Evolutionary conservation across 2,329 filamentous ascomycete genomes (phyloP).

Genomic region (Aspergillus sclerotialis): DNA sequence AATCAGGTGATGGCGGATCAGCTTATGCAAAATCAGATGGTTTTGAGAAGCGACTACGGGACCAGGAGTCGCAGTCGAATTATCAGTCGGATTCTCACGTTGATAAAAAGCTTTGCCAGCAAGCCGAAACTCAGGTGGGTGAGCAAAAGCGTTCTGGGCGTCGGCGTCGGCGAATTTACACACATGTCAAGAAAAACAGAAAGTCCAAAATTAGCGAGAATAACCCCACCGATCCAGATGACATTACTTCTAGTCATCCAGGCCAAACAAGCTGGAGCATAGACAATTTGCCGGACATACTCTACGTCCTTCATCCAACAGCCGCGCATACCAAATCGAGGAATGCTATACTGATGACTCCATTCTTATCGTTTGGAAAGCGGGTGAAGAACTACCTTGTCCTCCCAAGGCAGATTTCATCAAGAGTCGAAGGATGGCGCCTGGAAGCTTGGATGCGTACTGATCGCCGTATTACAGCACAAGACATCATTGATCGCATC

Average conservation of each 20-base stretch:
- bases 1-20: too few species aligned
- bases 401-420: conserved; percentile 13
- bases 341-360: conserved; percentile 5
- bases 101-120: too few species aligned
- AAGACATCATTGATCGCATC: conserved; percentile 19
- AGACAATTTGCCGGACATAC: conserved; percentile 18
- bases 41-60: too few species aligned
- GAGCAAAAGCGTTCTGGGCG: too few species aligned
- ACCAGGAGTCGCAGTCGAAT: too few species aligned
- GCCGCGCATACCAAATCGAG: conserved; percentile 1
- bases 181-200: too few species aligned
- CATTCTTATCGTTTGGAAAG: conserved; percentile 8
- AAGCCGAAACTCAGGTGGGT: too few species aligned
- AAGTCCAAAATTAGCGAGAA: too few species aligned
- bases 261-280: conserved; percentile 17
- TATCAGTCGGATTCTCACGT: too few species aligned
- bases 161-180: too few species aligned
- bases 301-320: conserved; percentile 14
- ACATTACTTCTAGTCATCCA: conserved; percentile 5
- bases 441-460: conserved; percentile 19
- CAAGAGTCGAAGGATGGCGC: conserved; percentile 16
- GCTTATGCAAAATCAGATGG: too few species aligned
- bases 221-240: too few species aligned
- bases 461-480: conserved; percentile 14
- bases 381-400: conserved; percentile 6